These are phyloP conservation scores for Schoenoplectus tabernaemontani DNA, from an alignment of 202 grass and related monocot genomes.

Conservation along the genomic window DNA sequence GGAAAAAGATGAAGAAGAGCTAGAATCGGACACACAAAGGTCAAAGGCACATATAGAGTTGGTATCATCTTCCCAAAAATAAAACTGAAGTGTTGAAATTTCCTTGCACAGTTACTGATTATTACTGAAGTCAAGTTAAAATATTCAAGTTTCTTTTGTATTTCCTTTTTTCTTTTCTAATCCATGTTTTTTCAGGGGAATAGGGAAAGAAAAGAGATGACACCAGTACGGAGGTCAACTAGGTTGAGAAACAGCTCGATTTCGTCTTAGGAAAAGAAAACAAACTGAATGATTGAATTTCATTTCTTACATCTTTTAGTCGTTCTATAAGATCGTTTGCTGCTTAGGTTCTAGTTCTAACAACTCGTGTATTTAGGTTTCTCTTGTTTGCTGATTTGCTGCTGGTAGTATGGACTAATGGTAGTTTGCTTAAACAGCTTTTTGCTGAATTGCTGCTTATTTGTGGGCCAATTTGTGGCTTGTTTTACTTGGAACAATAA, in stretches of 20 bases:
- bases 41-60: too few relatives aligned
- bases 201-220: slow-evolving; percentile 69
- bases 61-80: too few relatives aligned
- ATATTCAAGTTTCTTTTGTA: neutral
- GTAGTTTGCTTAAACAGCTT: slow-evolving; percentile 34
- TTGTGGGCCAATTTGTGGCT: too few relatives aligned
- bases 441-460: slow-evolving; percentile 34
- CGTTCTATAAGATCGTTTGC: slow-evolving; percentile 25
- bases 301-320: slow-evolving; percentile 19
- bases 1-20: neutral
- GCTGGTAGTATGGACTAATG: slow-evolving; percentile 21
- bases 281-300: neutral
- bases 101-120: neutral
- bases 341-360: slow-evolving; percentile 4
- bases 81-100: neutral
- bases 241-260: slow-evolving; percentile 45
- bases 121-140: neutral
- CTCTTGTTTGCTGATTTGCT: too few relatives aligned
- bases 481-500: too few relatives aligned
- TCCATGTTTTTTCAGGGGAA: slow-evolving; percentile 32
- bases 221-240: slow-evolving; percentile 69
- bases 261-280: slow-evolving; percentile 32
- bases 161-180: too few relatives aligned
- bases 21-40: neutral
- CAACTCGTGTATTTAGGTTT: too few relatives aligned